Conservation (phyloP, 768 basidiomycete genomes). For the Xerocomellus amylosporus region DNA sequence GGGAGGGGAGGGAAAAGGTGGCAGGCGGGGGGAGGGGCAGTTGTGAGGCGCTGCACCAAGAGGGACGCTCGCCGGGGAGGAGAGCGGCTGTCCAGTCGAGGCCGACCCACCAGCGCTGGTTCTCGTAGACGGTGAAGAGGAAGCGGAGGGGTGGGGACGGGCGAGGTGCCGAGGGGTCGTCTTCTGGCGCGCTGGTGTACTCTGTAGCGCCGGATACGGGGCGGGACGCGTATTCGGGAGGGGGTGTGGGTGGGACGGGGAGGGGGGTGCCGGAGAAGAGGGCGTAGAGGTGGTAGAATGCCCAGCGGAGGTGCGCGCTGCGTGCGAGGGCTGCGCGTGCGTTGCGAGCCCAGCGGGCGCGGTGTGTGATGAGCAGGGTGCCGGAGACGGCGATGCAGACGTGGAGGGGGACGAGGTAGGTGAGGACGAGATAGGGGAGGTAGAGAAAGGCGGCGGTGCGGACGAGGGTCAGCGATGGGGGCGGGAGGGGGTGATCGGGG, state of each 20-base stretch:
- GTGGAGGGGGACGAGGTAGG: conserved; percentile 58
- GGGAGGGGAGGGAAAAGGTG: conserved; percentile 63
- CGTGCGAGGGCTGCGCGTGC: conserved; percentile 56
- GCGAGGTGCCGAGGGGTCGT: conserved; percentile 14
- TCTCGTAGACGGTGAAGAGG: conserved; percentile 88
- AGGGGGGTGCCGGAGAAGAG: conserved; percentile 55
- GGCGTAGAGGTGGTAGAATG: conserved; percentile 50
- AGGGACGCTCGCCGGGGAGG: conserved; percentile 84
- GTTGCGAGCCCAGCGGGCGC: conserved; percentile 64
- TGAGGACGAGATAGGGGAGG: conserved; percentile 64
- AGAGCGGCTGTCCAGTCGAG: conserved; percentile 95
- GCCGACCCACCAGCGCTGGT: conserved; percentile 98
- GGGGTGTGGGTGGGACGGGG: conserved; percentile 37
- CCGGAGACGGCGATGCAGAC: conserved; percentile 60
- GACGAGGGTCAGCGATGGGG: conserved; percentile 39
- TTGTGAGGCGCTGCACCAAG: conserved; percentile 69
- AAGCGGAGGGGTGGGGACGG: conserved; percentile 53
- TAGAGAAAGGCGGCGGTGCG: conserved; percentile 58
- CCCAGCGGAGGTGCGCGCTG: conserved; percentile 68
- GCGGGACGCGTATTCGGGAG: conserved; percentile 29
- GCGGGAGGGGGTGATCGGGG: conserved; percentile 38
- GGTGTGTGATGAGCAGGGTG: conserved; percentile 56
- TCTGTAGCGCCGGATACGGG: conserved; percentile 21
- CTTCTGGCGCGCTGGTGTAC: conserved; percentile 14
- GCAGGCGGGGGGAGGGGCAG: conserved; percentile 66